Evolutionary conservation across 164 flowering plant species (phyloP), one percentile per base, ranked within the genome.

Genomic region (Berberis thunbergii): DNA sequence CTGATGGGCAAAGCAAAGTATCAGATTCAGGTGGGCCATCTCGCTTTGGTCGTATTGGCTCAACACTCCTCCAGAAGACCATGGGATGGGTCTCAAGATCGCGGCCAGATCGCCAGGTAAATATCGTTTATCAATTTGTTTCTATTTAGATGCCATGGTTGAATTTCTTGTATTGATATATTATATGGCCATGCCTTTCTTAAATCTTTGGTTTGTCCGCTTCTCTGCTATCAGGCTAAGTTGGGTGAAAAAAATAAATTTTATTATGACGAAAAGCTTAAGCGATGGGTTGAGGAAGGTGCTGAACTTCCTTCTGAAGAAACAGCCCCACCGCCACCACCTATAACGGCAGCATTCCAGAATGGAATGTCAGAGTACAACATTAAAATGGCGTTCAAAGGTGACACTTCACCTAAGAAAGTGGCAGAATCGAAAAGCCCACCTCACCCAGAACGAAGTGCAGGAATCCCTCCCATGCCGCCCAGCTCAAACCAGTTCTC

Each of bases 241-340:
- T 65, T 95, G 79, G 99, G 99, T 54, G 97, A 89, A 11, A 65
- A 49, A 64, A 95, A 91, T 62, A 89, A 86, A 63, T 95, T 95
- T 61, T 95, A 95, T 68, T 95, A 89, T 74, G 96, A 91, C 70
- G 97, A 89, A 49, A 95, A 95, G 64, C 96, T 85, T 38, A 91
- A 88, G 81, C 77, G 90, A 83, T 95, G 99, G 99, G 92, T 95
- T 9, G 99, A 95, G 78, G 91, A 85, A 77, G 99, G 99, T 52
- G 81, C 76, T 64, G 97, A 80, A 62, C 83, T 81, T 61, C 92
- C 90, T n/a, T 85, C 92, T 62, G 92, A 84, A 73, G 97, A 86
- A 77, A 71, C 87, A 45, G 86, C 87, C 46, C 75, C 80, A 62
- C 81, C 96, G 49, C 97, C 99, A 3, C 99, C 99, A 61, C 99